phyloP scores from a whole-genome alignment of 2,329 filamentous ascomycete genomes.

The Ophiostoma fasciatum region DNA sequence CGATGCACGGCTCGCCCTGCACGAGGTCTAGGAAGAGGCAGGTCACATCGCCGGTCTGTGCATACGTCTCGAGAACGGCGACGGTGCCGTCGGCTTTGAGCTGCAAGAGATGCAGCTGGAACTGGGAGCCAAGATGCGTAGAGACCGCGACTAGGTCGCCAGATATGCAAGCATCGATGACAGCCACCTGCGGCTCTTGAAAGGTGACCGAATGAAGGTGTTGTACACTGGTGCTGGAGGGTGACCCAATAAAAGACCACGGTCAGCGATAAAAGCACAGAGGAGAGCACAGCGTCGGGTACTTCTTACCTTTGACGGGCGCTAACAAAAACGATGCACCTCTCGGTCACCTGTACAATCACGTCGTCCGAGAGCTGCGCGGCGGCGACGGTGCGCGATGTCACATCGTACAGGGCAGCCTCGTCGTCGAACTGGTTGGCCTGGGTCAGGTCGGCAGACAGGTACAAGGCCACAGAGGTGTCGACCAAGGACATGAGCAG shows the following conservation, averaged over 20 bases:
- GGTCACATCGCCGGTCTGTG: constrained; percentile 32
- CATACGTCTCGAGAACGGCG: constrained; percentile 17
- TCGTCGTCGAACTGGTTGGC: constrained; percentile 28
- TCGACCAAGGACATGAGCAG: constrained; percentile 35
- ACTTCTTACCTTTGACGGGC: constrained; percentile 20
- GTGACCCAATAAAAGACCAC: background rate
- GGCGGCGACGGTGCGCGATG: constrained; percentile 36
- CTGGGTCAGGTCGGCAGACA: constrained; percentile 32
- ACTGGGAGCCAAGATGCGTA: constrained; percentile 21
- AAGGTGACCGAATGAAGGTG: constrained; percentile 4
- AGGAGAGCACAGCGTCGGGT: too few species aligned
- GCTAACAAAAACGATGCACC: constrained; percentile 25
- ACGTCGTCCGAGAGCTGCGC: constrained; percentile 20
- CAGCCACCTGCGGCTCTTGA: constrained; percentile 6
- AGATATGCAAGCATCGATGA: constrained; percentile 28
- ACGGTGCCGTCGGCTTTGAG: constrained; percentile 17
- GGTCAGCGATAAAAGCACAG: background rate
- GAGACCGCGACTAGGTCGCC: constrained; percentile 27
- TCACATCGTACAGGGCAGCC: constrained; percentile 33
- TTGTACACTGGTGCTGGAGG: constrained; percentile 1
- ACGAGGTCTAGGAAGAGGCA: constrained; percentile 25
- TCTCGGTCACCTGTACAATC: constrained; percentile 41
- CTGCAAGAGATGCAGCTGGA: constrained; percentile 24
- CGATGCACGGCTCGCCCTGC: constrained; percentile 15
- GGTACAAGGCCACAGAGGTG: constrained; percentile 30